Evolutionary conservation across 768 basidiomycete species (phyloP).

Genomic region (Tylopilus plumbeoviolaceoides): DNA sequence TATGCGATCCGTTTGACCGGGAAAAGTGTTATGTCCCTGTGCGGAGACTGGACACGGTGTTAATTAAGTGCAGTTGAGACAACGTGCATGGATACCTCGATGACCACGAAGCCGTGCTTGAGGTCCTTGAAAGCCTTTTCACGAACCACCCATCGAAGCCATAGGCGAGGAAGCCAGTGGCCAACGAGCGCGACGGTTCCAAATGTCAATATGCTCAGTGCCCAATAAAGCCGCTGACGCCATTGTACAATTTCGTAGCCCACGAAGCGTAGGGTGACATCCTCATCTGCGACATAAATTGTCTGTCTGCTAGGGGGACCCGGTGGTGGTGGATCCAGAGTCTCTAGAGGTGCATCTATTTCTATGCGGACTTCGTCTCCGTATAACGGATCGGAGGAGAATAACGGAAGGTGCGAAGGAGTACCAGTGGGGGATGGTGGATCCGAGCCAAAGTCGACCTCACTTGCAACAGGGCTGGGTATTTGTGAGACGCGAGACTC

Average conservation of each 20-base stretch:
- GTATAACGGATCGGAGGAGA: conserved; percentile 74
- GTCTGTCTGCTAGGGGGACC: conserved; percentile 86
- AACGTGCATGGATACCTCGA: conserved; percentile 63
- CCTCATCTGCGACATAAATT: conserved; percentile 85
- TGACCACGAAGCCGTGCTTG: conserved; percentile 71
- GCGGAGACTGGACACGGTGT: conserved; percentile 59
- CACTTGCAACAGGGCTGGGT: conserved; percentile 39
- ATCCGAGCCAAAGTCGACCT: conserved; percentile 69
- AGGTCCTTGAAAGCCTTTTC: conserved; percentile 80
- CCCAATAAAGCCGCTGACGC: conserved; percentile 67
- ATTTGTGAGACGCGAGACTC: conserved; percentile 20
- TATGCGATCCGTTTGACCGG: conserved; percentile 66
- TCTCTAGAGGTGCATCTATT: conserved; percentile 62
- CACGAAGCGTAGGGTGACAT: conserved; percentile 79
- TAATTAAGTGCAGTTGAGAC: conserved; percentile 6
- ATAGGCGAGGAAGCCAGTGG: conserved; percentile 89
- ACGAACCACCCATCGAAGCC: conserved; percentile 83
- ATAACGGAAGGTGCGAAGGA: conserved; percentile 56
- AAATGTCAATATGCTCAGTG: conserved; percentile 59
- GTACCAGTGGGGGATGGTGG: conserved; percentile 51
- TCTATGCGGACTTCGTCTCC: conserved; percentile 82
- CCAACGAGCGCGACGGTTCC: conserved; percentile 79
- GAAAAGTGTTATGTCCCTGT: conserved; percentile 77
- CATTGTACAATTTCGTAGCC: conserved; percentile 71
- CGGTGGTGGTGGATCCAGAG: conserved; percentile 65